Base-by-base conservation (phyloP, 2,329 filamentous ascomycete species). In the Alternaria sp. region DNA sequence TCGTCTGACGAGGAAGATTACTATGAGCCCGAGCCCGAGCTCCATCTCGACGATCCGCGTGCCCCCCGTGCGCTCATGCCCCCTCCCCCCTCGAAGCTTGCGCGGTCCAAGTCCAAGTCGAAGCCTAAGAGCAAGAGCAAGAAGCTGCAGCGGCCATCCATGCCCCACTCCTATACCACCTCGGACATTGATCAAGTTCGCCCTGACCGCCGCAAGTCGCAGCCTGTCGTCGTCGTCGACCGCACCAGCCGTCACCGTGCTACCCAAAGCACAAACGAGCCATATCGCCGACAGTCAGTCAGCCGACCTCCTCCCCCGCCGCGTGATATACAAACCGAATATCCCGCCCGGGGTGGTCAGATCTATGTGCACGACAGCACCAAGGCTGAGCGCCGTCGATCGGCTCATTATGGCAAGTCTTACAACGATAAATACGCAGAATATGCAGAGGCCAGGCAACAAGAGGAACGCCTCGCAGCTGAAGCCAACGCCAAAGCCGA, bases 221-320 rank as follows among this genome's bases (percentile, higher is more conserved):
- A 66, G 41, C 65, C 67, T 9, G 56, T 70, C 9, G 49, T 65
- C n/a, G 40, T 66, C 10, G 57, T 61, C 36, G 62, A 69, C 1
- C 63, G 31, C 48, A 58, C 54, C 40, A 45, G 39, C 11, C 61
- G 58, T 11, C 63, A 63, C 14, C 62, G 65, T 24, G 13, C 58
- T 4, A 52, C 65, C 23, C 63, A 62, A 39, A 61, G 51, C 33
- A 62, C 69, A 26, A 61, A 51, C 65, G 71, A 60, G 58, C 58
- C 56, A 54, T 65, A 56, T 9, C 72, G 61, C 11, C 63, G 70
- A 0, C 26, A 57, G 3, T 74, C 72, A 0, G 34, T 65, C 29
- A 72, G 70, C 45, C 74, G 75, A 36, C 77, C 77, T 8, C 70
- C 76, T 4, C 61, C 77, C 23, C 77, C 71, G 26, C 56, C 70